A percentile compares a stretch with the other conserved stretches of the same genome.
Evolutionary conservation across 345 rosid genomes (phyloP).

Genomic region (Salix dunnii): DNA sequence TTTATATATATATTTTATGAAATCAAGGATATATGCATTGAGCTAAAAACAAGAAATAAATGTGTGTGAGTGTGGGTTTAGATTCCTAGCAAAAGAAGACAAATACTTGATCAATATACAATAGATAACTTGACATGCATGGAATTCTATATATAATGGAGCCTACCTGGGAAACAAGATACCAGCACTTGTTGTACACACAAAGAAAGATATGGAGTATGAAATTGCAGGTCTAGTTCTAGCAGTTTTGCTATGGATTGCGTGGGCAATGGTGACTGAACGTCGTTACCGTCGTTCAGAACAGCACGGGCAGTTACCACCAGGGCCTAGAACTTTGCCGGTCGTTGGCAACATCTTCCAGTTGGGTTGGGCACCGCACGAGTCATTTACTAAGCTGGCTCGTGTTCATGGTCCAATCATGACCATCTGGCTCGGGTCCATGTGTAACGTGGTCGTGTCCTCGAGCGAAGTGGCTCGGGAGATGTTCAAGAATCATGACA

Average conservation of each 20-base stretch:
- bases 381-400: slow-evolving; percentile 47
- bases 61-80: too few relatives aligned
- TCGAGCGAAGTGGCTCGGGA: slow-evolving; percentile 58
- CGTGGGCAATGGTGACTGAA: slow-evolving; percentile 35
- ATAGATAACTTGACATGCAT: too few relatives aligned
- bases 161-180: background rate
- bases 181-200: background rate
- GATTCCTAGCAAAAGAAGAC: too few relatives aligned
- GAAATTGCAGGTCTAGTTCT: slow-evolving; percentile 28
- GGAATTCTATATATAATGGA: background rate
- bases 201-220: slow-evolving; percentile 26
- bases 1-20: too few relatives aligned
- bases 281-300: slow-evolving; percentile 33
- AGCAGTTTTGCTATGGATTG: slow-evolving; percentile 36
- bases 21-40: too few relatives aligned
- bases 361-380: slow-evolving; percentile 55
- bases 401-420: slow-evolving; percentile 60
- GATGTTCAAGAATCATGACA: slow-evolving; percentile 74
- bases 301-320: slow-evolving; percentile 44
- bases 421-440: slow-evolving; percentile 72
- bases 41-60: too few relatives aligned
- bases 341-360: slow-evolving; percentile 66
- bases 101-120: too few relatives aligned
- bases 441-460: slow-evolving; percentile 69
- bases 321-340: slow-evolving; percentile 67